Conservation (phyloP, 768 basidiomycete genomes). For the Cystobasidium ongulense region DNA sequence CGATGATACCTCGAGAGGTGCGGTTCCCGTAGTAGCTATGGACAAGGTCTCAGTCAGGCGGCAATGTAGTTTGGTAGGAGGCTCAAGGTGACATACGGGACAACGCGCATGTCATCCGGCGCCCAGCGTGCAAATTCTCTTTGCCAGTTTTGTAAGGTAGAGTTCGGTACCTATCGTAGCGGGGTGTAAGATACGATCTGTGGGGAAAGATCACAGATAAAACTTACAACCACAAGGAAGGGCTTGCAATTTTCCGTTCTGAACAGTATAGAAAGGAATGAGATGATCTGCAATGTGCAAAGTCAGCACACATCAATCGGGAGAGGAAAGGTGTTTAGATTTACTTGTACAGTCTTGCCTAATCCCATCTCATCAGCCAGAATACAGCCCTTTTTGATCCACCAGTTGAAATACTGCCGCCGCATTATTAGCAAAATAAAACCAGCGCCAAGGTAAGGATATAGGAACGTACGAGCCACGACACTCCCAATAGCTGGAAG, state of each 20-base stretch:
- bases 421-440: conserved; percentile 61
- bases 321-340: not conserved
- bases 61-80: not conserved
- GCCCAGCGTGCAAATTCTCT: conserved; percentile 80
- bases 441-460: not conserved
- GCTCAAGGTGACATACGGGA: conserved; percentile 53
- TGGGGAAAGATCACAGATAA: not conserved
- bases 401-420: conserved; percentile 80
- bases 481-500: conserved; percentile 46
- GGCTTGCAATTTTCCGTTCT: conserved; percentile 60
- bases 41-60: not conserved
- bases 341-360: conserved; percentile 67
- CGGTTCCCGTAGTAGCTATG: conserved; percentile 28
- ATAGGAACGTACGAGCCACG: conserved; percentile 42
- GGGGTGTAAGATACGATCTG: not conserved
- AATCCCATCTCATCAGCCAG: conserved; percentile 90
- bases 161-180: conserved; percentile 61
- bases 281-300: conserved; percentile 72
- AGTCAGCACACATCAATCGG: not conserved
- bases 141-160: conserved; percentile 80
- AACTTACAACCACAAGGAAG: conserved; percentile 64
- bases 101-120: conserved; percentile 56
- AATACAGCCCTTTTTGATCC: conserved; percentile 72
- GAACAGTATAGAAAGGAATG: conserved; percentile 65
- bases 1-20: conserved; percentile 12